A percentile compares a stretch with the other conserved stretches of the same genome.
These are phyloP conservation scores for Crucibulum laeve DNA, from an alignment of 768 basidiomycete species.

Conservation along the genomic window DNA sequence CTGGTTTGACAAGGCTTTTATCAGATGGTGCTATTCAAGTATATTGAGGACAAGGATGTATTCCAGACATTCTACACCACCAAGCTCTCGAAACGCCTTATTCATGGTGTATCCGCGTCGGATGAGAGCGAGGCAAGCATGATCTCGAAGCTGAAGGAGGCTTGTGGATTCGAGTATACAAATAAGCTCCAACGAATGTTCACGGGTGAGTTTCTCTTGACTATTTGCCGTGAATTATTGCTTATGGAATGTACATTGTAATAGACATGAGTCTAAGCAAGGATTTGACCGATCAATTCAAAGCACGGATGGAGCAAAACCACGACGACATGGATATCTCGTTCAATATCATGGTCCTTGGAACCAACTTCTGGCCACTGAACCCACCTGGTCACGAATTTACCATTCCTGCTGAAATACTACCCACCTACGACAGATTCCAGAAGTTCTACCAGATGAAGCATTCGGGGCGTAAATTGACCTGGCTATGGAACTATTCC, in stretches of 20 bases:
- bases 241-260: conserved; percentile 6
- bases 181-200: conserved; percentile 97
- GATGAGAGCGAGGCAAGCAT: conserved; percentile 97
- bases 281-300: conserved; percentile 93
- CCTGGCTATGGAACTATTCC: conserved; percentile 98
- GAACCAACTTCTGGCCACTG: conserved; percentile 95
- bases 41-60: conserved; percentile 97
- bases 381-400: conserved; percentile 82
- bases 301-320: conserved; percentile 84
- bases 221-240: not conserved
- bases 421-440: conserved; percentile 87
- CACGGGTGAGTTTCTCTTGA: conserved; percentile 52
- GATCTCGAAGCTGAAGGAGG: conserved; percentile 97
- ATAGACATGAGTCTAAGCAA: conserved; percentile 93
- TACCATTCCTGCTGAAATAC: conserved; percentile 83
- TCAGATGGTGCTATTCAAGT: conserved; percentile 97
- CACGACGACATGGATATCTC: conserved; percentile 86
- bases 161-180: conserved; percentile 95
- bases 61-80: conserved; percentile 98
- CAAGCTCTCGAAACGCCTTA: conserved; percentile 88
- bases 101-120: conserved; percentile 86
- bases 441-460: conserved; percentile 90
- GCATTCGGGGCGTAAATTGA: conserved; percentile 91
- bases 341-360: conserved; percentile 91
- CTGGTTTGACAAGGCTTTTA: conserved; percentile 16